These are phyloP conservation scores for Hortaea sp. DNA, from an alignment of 2,329 filamentous ascomycete genomes.

Conservation along the genomic window DNA sequence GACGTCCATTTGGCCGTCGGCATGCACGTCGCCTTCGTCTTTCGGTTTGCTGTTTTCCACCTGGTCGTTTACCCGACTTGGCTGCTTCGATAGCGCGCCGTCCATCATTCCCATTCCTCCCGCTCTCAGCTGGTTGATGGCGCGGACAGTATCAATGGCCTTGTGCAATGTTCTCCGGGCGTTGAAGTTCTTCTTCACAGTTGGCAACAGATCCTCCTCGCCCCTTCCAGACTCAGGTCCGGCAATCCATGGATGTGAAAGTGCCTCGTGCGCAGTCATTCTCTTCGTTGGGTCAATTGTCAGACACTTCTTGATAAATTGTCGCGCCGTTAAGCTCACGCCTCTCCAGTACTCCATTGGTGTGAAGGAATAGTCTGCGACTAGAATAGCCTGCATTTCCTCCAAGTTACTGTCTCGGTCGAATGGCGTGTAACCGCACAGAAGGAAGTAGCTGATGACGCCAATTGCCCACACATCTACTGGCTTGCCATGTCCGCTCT, in stretches of 20 bases:
- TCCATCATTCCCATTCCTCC: slow-evolving; percentile 52
- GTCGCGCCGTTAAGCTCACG: slow-evolving; percentile 70
- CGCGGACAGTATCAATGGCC: slow-evolving; percentile 57
- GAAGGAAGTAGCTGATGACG: slow-evolving; percentile 95
- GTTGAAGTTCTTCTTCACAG: slow-evolving; percentile 63
- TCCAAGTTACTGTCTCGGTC: slow-evolving; percentile 95
- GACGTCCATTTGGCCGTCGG: slow-evolving; percentile 14
- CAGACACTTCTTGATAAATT: slow-evolving; percentile 85
- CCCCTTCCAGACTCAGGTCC: slow-evolving; percentile 40
- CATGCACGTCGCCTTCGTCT: slow-evolving; percentile 14
- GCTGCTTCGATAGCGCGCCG: slow-evolving; percentile 47
- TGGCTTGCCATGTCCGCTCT: slow-evolving; percentile 93
- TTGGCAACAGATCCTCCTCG: slow-evolving; percentile 49
- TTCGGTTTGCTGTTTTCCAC: slow-evolving; percentile 10
- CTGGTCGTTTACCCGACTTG: slow-evolving; percentile 22
- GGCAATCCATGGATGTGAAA: slow-evolving; percentile 56
- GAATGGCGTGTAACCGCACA: slow-evolving; percentile 97
- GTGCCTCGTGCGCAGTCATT: slow-evolving; percentile 78
- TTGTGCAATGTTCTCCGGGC: slow-evolving; percentile 55
- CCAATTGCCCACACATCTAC: slow-evolving; percentile 98
- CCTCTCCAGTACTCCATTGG: slow-evolving; percentile 94
- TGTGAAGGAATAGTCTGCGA: slow-evolving; percentile 91
- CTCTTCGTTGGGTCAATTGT: slow-evolving; percentile 80
- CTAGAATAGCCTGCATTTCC: slow-evolving; percentile 98
- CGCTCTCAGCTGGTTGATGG: slow-evolving; percentile 57